Conservation (phyloP, 257 asterid genomes). For the Solanum tarijense region DNA sequence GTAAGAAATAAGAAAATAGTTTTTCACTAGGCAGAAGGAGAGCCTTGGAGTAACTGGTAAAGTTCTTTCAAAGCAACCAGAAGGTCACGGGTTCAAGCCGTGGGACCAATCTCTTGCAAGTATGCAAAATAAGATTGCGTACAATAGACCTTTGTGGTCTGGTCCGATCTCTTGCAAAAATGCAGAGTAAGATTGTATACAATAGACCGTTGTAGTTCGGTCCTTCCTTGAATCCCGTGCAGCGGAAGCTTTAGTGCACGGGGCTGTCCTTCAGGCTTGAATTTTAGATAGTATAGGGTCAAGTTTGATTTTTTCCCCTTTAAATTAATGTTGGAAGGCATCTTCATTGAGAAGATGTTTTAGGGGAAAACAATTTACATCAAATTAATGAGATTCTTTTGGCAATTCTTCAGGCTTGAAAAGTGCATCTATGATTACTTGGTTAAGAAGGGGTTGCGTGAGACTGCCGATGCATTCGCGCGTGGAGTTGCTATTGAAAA, state of each 20-base stretch:
- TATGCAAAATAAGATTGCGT: background rate
- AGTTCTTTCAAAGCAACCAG: background rate
- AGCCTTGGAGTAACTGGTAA: background rate
- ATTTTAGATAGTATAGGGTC: background rate
- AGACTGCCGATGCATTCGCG: conserved; percentile 17
- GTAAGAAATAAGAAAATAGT: background rate
- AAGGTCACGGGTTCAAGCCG: background rate
- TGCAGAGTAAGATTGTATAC: too few relatives aligned
- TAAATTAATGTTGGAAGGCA: background rate
- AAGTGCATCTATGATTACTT: conserved; percentile 11
- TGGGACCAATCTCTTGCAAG: background rate
- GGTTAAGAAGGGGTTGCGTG: conserved; percentile 11
- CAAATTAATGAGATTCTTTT: background rate
- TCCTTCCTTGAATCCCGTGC: too few relatives aligned
- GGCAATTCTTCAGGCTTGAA: background rate
- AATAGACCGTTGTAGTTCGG: too few relatives aligned
- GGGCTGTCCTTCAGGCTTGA: background rate
- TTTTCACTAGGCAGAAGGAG: background rate
- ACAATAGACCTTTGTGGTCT: background rate
- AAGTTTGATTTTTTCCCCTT: background rate
- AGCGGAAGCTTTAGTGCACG: too few relatives aligned
- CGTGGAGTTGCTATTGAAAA: conserved; percentile 4
- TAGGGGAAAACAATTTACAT: background rate
- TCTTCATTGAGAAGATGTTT: background rate
- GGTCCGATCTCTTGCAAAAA: too few relatives aligned